Conservation (phyloP, 257 asterid genomes). For the Nicotiana paniculata region DNA sequence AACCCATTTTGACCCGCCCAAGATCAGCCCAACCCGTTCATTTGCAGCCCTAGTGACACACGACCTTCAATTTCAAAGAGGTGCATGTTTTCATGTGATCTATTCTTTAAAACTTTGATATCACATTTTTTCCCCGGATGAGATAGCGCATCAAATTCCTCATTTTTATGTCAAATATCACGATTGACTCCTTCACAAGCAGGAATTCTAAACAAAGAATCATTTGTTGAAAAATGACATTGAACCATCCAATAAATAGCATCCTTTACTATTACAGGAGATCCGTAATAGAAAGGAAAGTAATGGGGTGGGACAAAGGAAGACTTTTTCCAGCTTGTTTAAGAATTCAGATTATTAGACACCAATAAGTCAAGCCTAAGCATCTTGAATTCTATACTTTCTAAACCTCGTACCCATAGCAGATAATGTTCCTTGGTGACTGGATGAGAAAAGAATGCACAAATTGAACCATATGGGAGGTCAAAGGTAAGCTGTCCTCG, state of each 20-base stretch:
- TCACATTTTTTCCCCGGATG: not conserved
- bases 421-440: not conserved
- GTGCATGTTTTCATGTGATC: not conserved
- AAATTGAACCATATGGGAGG: not conserved
- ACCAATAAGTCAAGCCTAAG: not conserved
- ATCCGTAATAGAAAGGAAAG: no score
- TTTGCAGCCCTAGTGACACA: not conserved
- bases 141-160: not conserved
- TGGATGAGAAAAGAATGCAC: not conserved
- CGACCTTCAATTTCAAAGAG: not conserved
- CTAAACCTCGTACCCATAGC: not conserved
- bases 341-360: not conserved
- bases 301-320: not conserved
- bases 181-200: not conserved
- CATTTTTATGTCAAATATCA: not conserved
- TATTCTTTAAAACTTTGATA: not conserved
- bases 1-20: no score
- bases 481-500: not conserved
- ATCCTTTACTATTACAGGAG: no score
- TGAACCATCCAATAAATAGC: not conserved
- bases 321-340: not conserved
- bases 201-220: no score
- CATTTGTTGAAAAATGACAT: no score
- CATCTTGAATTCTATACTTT: not conserved
- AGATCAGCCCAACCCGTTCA: no score